Base-by-base conservation (phyloP, 805 yeast genomes). In the Allodekkera sacchari region DNA sequence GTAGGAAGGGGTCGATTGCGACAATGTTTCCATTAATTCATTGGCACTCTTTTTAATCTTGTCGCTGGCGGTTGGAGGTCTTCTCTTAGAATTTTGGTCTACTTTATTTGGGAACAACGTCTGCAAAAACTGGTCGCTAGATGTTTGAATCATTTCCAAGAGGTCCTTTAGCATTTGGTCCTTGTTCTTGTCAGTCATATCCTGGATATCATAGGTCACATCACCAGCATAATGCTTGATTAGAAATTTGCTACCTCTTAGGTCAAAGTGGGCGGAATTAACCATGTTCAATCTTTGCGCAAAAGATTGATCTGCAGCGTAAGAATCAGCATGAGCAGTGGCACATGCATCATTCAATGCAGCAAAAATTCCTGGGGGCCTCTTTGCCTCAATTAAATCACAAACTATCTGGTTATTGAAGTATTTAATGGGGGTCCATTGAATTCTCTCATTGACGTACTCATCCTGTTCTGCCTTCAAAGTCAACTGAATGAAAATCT, bases 221-320 rank as follows among this genome's bases (percentile, higher is more conserved):
- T 92, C 98, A 52, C 98, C 98, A 15, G 99, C 99, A 62, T 92
- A 92, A 60, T 92, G 99, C 61, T 84, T 88, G 50, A 92, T 75
- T 34, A 92, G 63, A 45, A 92, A 92, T 55, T 92, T 89, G 21
- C 78, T 72, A 41, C 83, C 77, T 51, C 98, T 77, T 47, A 83
- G 71, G 48, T 88, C 96, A 52, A 92, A 87, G 55, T 92, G 94
- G 16, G 83, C 80, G 15, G 71, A 58, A 6, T 87, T 65, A 36
- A 92, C 83, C 75, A 83, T 68, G 44, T 85, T 83, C 48, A 92
- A 67, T 59, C 96, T 73, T 64, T 85, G 95, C 12, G 92, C 82
- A 58, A 92, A 92, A 1, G 94, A 83, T 60, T 87, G 95, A 57
- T 92, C 99, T 2, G 97, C 97, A 13, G 97, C 98, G 32, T 64